Percentiles rank a stretch among this genome's conserved stretches.
phyloP scores from a whole-genome alignment of 1,284 basidiomycete species.

The Stereum hirsutum region DNA sequence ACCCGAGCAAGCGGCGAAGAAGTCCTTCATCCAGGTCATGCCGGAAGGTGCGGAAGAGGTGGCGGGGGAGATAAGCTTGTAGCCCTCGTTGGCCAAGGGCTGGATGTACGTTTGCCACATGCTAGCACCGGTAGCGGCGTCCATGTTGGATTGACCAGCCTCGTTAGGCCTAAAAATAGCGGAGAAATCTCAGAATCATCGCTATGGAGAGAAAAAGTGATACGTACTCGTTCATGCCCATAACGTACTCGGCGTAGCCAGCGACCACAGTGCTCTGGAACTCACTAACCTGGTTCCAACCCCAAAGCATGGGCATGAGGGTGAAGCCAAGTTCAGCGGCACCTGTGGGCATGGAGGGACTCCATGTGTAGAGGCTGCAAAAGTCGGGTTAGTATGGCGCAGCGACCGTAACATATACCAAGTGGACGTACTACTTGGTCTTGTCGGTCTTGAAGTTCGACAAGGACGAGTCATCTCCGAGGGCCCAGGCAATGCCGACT shows the following conservation, averaged over 20 bases:
- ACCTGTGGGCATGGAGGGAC: conserved; percentile 28
- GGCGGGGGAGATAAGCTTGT: conserved; percentile 55
- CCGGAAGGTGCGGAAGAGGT: conserved; percentile 55
- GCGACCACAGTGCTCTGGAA: conserved; percentile 35
- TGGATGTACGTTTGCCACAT: conserved; percentile 59
- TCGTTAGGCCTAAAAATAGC: conserved; percentile 27
- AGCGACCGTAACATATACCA: background rate
- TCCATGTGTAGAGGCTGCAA: conserved; percentile 52
- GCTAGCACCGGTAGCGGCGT: conserved; percentile 33
- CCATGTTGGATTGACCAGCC: conserved; percentile 52
- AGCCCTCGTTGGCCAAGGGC: conserved; percentile 48
- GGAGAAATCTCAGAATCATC: too few relatives aligned
- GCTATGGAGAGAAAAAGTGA: background rate
- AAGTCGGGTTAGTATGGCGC: conserved; percentile 1
- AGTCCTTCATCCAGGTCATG: conserved; percentile 51
- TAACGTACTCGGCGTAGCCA: conserved; percentile 40
- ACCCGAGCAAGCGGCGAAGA: conserved; percentile 40
- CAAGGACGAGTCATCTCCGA: conserved; percentile 37
- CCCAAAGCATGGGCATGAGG: conserved; percentile 67
- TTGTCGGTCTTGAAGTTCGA: conserved; percentile 34
- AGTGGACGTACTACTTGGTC: conserved; percentile 33
- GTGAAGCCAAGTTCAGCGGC: conserved; percentile 34
- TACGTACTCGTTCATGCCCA: conserved; percentile 69
- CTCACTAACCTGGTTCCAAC: conserved; percentile 32
- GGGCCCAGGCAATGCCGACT: conserved; percentile 57